These are phyloP conservation scores for Microdochium trichocladiopsis DNA, from an alignment of 2,329 filamentous ascomycete species.

Conservation along the genomic window DNA sequence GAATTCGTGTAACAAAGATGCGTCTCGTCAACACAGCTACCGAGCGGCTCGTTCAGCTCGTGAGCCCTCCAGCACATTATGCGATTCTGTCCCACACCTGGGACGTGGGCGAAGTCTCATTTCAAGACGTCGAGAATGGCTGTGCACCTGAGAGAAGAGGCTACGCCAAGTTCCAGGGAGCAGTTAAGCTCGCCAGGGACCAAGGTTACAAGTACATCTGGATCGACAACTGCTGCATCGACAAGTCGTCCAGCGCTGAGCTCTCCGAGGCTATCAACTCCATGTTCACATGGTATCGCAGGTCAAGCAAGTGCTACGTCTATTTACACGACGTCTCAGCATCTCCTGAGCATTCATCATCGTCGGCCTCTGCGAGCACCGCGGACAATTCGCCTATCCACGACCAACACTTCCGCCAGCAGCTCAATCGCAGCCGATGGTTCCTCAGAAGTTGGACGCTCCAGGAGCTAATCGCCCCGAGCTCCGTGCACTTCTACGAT, in stretches of 20 bases:
- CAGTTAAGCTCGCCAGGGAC: neutral
- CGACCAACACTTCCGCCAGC: neutral
- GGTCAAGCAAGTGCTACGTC: neutral
- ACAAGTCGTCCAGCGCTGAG: neutral
- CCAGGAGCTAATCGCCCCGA: slow-evolving; percentile 1
- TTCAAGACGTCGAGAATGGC: neutral
- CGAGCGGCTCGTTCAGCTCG: neutral
- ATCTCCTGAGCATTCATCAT: neutral
- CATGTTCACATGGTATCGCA: neutral
- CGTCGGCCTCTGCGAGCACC: neutral
- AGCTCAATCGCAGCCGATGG: neutral
- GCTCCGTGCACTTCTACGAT: slow-evolving; percentile 1
- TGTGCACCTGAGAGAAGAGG: neutral
- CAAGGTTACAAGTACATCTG: slow-evolving; percentile 2
- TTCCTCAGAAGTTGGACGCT: slow-evolving; percentile 2
- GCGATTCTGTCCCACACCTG: slow-evolving; percentile 3
- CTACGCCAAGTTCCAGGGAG: slow-evolving; percentile 1
- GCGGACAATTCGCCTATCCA: too few species aligned
- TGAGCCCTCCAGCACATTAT: neutral
- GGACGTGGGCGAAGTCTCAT: neutral
- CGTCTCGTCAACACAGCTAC: neutral
- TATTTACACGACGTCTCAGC: neutral
- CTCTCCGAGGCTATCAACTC: neutral
- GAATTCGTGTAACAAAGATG: neutral
- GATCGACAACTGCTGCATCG: slow-evolving; percentile 2